Percentiles rank a stretch among this genome's conserved stretches.
Conservation (phyloP, 2,329 filamentous ascomycete species). For the Diaporthe ampelina region DNA sequence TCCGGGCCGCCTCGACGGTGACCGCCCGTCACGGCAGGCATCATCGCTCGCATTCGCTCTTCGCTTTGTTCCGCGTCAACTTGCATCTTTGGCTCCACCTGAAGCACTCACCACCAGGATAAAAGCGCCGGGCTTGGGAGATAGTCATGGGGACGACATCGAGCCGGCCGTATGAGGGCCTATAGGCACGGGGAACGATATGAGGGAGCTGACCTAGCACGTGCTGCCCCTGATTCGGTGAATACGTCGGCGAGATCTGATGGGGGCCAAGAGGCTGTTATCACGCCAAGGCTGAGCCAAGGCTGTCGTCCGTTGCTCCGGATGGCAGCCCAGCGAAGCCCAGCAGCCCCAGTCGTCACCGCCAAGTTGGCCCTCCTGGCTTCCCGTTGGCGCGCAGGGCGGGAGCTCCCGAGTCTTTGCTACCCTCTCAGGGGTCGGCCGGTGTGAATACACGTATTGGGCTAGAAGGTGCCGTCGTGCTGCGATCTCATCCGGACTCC, state of each 20-base stretch:
- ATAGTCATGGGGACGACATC: neutral
- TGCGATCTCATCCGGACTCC: slow-evolving; percentile 26
- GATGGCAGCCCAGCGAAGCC: neutral
- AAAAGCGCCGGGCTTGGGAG: neutral
- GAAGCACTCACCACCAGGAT: neutral
- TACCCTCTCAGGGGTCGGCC: neutral
- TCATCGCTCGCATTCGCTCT: neutral
- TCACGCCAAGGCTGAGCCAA: slow-evolving; percentile 36
- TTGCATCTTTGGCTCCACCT: neutral
- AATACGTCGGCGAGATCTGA: slow-evolving; percentile 14
- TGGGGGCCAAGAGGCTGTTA: slow-evolving; percentile 28
- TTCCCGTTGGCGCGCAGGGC: slow-evolving; percentile 9
- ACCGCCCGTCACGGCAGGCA: neutral
- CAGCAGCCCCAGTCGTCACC: neutral
- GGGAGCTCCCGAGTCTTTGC: slow-evolving; percentile 14
- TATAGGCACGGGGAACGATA: neutral
- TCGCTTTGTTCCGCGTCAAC: neutral
- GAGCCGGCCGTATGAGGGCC: neutral
- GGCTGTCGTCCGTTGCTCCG: slow-evolving; percentile 13
- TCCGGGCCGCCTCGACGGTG: neutral
- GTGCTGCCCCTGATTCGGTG: slow-evolving; percentile 1
- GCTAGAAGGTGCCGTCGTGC: neutral
- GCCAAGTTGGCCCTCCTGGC: slow-evolving; percentile 16
- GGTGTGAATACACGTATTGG: neutral
- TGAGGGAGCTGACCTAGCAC: neutral